Percentiles rank a stretch among this genome's conserved stretches.
These are phyloP conservation scores for Penicillium sp. DNA, from an alignment of 2,329 filamentous ascomycete species.

Conservation along the genomic window DNA sequence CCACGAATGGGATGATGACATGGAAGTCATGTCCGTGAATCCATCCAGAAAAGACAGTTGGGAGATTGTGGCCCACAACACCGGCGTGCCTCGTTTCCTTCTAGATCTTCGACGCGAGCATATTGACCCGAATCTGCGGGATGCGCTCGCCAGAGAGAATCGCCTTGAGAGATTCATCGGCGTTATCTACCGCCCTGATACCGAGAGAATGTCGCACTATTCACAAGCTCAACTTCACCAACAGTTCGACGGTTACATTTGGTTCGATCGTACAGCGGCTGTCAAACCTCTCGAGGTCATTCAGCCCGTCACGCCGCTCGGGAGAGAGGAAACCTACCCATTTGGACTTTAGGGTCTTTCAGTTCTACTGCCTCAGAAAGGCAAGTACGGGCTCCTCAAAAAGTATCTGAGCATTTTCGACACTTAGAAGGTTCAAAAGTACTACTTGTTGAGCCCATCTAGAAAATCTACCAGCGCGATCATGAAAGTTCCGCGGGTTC, in stretches of 20 bases:
- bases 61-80: conserved; percentile 53
- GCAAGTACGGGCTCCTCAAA: not conserved
- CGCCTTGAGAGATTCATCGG: conserved; percentile 56
- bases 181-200: conserved; percentile 55
- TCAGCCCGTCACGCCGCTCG: conserved; percentile 48
- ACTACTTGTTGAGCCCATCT: no score
- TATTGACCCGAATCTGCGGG: conserved; percentile 39
- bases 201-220: conserved; percentile 54
- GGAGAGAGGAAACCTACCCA: conserved; percentile 54
- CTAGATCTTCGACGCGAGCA: conserved; percentile 48
- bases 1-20: conserved; percentile 53
- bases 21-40: conserved; percentile 53
- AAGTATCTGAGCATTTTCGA: not conserved
- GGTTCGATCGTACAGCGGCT: conserved; percentile 52
- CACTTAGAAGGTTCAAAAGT: no score
- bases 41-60: conserved; percentile 52
- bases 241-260: conserved; percentile 55
- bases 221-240: conserved; percentile 48
- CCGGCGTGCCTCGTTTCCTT: conserved; percentile 48
- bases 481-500: no score
- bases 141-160: conserved; percentile 39
- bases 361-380: not conserved
- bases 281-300: conserved; percentile 50
- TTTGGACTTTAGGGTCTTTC: conserved; percentile 48
- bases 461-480: no score